Evolutionary conservation across 2,329 filamentous ascomycete species (phyloP).

Genomic region (Diaporthe citrichinensis): DNA sequence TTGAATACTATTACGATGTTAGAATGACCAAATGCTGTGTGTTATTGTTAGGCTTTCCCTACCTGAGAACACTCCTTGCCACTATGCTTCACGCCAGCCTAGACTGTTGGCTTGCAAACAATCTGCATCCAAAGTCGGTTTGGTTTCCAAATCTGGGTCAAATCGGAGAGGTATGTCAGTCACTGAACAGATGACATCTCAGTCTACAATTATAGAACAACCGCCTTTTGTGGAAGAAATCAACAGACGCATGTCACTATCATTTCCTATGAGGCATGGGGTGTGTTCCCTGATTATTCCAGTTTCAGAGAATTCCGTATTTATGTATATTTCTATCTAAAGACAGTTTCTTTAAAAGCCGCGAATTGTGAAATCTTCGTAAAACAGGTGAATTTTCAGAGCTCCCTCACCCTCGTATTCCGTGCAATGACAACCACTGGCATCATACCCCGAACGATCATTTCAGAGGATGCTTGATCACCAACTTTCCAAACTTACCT

Average conservation of each 20-base stretch:
- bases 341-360: neutral
- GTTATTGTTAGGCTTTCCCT: too few relatives aligned
- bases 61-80: neutral
- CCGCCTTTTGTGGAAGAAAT: neutral
- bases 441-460: neutral
- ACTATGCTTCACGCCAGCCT: neutral
- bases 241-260: too few relatives aligned
- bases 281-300: neutral
- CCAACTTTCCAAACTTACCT: slow-evolving; percentile 4
- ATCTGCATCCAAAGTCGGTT: neutral
- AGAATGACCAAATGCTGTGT: neutral
- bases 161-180: neutral
- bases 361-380: neutral
- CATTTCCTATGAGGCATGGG: too few relatives aligned
- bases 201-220: neutral
- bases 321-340: neutral
- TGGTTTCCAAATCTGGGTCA: neutral
- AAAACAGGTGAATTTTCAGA: neutral
- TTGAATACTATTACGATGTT: too few relatives aligned
- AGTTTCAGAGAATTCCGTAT: neutral
- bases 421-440: neutral
- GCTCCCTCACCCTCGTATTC: neutral
- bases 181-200: neutral
- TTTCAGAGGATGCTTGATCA: slow-evolving; percentile 17
- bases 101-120: neutral